Evolutionary conservation across 1,284 basidiomycete species (phyloP), one percentile per base, ranked within the genome.

Genomic region (Anthracocystis setariae): DNA sequence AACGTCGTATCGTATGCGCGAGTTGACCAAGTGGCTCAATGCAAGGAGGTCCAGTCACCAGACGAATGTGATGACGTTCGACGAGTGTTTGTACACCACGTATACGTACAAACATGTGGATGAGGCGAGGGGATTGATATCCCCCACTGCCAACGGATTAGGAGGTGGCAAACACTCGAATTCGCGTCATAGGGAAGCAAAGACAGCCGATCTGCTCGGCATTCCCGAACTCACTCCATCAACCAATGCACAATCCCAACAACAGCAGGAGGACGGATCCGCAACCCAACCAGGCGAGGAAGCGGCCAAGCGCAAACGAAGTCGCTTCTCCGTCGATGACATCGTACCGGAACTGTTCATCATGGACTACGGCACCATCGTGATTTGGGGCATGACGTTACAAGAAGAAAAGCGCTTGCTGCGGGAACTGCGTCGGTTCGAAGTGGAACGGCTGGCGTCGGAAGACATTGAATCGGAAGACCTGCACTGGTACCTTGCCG

Each of bases 331-430:
- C 1, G 73, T 80, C 37, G 64, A 76, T 24, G 72, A 67, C 46
- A 52, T 71, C 5, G 51, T 77, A 1, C 81, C 81, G 5, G 81
- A 82, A 56, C 64, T 82, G 10, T 97, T 95, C 84, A 85, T 96
- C 71, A 97, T 97, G 84, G 89, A 91, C 72, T 97, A 96, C 83
- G 94, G 94, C 18, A 91, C 90, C 1, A 91, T 96, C 33, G 94
- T 97, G 21, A 91, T 96, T 52, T 97, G 94, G 94, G 94, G 94
- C 24, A 97, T 97, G 94, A 91, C 92, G 12, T 90, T 94, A 80
- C 86, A 88, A 9, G 92, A 97, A 81, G 94, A 97, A 84, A 92
- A 89, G 82, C 86, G 92, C 3, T 93, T 97, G 32, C 87, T 97
- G 91, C 94, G 82, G 84, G 92, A 82, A 54, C 48, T 82, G 83